Evolutionary conservation across 2,329 filamentous ascomycete species (phyloP).

Genomic region (Colletotrichum abscissum): DNA sequence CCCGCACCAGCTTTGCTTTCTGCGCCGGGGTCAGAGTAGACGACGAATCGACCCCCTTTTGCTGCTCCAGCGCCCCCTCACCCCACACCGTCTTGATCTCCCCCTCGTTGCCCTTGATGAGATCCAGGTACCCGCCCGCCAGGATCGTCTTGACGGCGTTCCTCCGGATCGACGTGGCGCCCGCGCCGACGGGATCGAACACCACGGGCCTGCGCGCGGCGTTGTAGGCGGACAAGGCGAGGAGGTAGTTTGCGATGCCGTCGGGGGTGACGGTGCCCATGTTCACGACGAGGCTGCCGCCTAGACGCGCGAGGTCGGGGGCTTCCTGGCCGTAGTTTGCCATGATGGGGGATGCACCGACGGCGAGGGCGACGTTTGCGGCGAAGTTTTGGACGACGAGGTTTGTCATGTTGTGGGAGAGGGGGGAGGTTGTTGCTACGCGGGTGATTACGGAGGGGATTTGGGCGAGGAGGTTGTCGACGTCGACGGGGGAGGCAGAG

Average conservation of each 20-base stretch:
- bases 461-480: slow-evolving; percentile 41
- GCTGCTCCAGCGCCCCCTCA: slow-evolving; percentile 59
- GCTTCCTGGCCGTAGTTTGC: slow-evolving; percentile 88
- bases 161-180: slow-evolving; percentile 64
- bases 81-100: slow-evolving; percentile 83
- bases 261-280: slow-evolving; percentile 92
- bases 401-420: slow-evolving; percentile 98
- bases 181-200: slow-evolving; percentile 83
- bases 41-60: slow-evolving; percentile 87
- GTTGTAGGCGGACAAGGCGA: slow-evolving; percentile 87
- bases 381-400: slow-evolving; percentile 95
- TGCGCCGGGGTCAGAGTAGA: slow-evolving; percentile 56
- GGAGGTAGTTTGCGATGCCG: slow-evolving; percentile 75
- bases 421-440: slow-evolving; percentile 73
- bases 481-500: slow-evolving; percentile 1
- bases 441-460: slow-evolving; percentile 63
- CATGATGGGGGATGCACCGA: slow-evolving; percentile 95
- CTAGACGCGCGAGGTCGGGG: slow-evolving; percentile 79
- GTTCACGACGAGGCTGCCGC: slow-evolving; percentile 87
- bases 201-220: slow-evolving; percentile 78
- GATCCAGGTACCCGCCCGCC: slow-evolving; percentile 78
- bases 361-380: slow-evolving; percentile 86
- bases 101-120: slow-evolving; percentile 95
- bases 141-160: slow-evolving; percentile 79
- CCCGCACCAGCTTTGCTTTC: slow-evolving; percentile 71